These are phyloP conservation scores for Claviceps pusilla DNA, from an alignment of 2,329 filamentous ascomycete species.

Conservation along the genomic window DNA sequence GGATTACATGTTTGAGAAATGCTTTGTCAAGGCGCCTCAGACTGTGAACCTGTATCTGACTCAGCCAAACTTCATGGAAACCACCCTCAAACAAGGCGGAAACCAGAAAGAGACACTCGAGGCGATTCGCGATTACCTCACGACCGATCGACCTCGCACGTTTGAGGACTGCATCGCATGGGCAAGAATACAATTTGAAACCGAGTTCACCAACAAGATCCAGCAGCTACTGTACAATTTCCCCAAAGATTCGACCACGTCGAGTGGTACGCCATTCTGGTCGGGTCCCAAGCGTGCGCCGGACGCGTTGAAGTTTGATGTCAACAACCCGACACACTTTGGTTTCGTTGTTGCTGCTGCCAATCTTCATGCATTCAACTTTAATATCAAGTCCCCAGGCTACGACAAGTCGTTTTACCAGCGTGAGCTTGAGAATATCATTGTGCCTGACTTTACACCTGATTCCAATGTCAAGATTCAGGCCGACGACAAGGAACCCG, in stretches of 20 bases:
- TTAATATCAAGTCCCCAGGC: constrained; percentile 78
- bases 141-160: constrained; percentile 76
- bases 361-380: constrained; percentile 94
- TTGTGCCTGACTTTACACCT: constrained; percentile 86
- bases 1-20: constrained; percentile 77
- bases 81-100: constrained; percentile 77
- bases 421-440: constrained; percentile 77
- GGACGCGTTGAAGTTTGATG: constrained; percentile 77
- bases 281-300: constrained; percentile 95
- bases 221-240: constrained; percentile 94
- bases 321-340: constrained; percentile 72
- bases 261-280: constrained; percentile 86
- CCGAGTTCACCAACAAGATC: constrained; percentile 92
- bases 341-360: constrained; percentile 77
- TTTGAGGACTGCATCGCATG: constrained; percentile 96
- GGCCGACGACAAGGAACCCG: constrained; percentile 82
- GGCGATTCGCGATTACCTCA: constrained; percentile 76
- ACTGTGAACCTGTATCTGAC: constrained; percentile 88
- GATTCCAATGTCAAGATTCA: constrained; percentile 91
- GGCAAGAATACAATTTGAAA: constrained; percentile 88
- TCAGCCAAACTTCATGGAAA: constrained; percentile 78
- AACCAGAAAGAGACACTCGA: constrained; percentile 91
- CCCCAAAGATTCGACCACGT: constrained; percentile 82
- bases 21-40: constrained; percentile 85
- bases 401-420: constrained; percentile 54